A percentile compares a stretch with the other conserved stretches of the same genome.
Conservation (phyloP, 257 asterid genomes). For the Gentiana straminea region DNA sequence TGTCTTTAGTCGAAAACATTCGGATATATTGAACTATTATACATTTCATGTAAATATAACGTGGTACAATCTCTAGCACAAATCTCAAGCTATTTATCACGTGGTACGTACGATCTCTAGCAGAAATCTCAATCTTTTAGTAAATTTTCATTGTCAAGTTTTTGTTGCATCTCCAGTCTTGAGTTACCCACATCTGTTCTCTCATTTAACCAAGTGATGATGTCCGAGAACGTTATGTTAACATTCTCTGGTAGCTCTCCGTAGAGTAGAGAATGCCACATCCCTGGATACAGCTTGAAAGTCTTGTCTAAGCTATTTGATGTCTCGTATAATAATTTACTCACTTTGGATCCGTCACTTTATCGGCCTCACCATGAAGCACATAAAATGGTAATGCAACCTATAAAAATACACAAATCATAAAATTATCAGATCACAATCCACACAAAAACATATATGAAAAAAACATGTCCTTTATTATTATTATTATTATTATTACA, state of each 20-base stretch:
- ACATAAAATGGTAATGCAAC: constrained; percentile 41
- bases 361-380: constrained; percentile 43
- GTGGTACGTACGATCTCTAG: no score
- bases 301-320: constrained; percentile 74
- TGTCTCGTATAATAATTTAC: constrained; percentile 44
- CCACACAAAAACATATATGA: no score
- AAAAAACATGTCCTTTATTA: no score
- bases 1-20: no score
- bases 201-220: constrained; percentile 49
- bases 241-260: constrained; percentile 77
- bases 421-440: no score
- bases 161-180: constrained; percentile 33
- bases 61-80: no score
- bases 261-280: constrained; percentile 88
- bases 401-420: constrained; percentile 6
- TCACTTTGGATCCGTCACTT: constrained; percentile 46
- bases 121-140: no score
- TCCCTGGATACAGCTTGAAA: constrained; percentile 68
- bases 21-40: no score
- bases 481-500: no score
- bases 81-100: no score
- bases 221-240: constrained; percentile 51
- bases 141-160: constrained; percentile 21
- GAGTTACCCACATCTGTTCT: constrained; percentile 24
- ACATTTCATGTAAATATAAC: no score